Evolutionary conservation across 768 basidiomycete genomes (phyloP), one percentile per base, ranked within the genome.

Genomic region (Daedaleopsis nitida): DNA sequence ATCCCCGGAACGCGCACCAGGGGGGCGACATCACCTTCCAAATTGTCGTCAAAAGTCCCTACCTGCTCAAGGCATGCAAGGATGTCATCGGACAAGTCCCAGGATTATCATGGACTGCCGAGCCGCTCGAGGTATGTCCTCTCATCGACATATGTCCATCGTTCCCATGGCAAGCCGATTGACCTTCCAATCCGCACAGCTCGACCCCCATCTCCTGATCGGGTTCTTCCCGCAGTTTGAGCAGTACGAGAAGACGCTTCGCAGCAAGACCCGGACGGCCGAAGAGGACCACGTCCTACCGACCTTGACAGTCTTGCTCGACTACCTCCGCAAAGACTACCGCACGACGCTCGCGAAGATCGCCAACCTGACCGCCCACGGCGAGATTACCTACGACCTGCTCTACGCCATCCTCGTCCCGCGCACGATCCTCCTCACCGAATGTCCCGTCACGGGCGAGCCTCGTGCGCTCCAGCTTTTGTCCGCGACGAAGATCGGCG

Each of bases 41-140:
- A 69, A 69, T 86, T 34, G 75, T 85, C 50, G 70, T 88, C 71
- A 86, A 86, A 74, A 85, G 82, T 65, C 78, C 77, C 32, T 84
- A 84, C 65, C 77, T 87, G 57, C 71, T 84, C 23, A 80, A 82
- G 65, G 83, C 81, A 0, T 85, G 82, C 71, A 81, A 83, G 65
- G 82, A 83, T 47, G 83, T 86, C n/a, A 81, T 87, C 62, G 72
- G 78, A 59, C 74, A 78, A 1, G 82, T 82, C 77, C 80, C 81
- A 12, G 85, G 83, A 13, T 72, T 85, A 14, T 85, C 84, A 12
- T 86, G 86, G 85, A 80, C 81, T 43, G 67, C 79, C 2, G 80
- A 83, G 16, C 83, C 83, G 5, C 74, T 86, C 6, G 80, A 83
- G 75, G 84, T 83, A 63, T 11, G 55, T 39, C 39, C 39, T 42